Evolutionary conservation across 2,329 filamentous ascomycete genomes (phyloP).

Genomic region (Aspergillus uvarum): DNA sequence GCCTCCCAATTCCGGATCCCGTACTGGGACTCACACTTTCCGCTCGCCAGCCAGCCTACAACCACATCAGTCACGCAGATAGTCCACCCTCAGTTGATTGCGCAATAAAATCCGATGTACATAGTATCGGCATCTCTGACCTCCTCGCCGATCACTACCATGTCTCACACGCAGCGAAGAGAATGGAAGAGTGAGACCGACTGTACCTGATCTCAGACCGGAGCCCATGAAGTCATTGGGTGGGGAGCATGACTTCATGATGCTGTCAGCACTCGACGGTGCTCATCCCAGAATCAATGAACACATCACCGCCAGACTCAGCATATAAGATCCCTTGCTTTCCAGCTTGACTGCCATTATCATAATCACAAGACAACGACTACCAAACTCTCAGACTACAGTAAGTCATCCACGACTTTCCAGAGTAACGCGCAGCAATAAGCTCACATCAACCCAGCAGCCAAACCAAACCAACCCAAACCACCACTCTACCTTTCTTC

Average conservation of each 20-base stretch:
- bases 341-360: not conserved
- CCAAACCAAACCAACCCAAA: no score
- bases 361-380: not conserved
- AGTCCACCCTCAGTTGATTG: no score
- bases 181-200: not conserved
- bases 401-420: not conserved
- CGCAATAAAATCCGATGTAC: not conserved
- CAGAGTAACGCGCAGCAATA: no score
- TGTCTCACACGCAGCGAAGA: not conserved
- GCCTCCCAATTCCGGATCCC: not conserved
- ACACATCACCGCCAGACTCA: not conserved
- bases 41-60: no score
- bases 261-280: constrained; percentile 25
- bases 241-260: constrained; percentile 34
- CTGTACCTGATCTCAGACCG: constrained; percentile 2
- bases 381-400: not conserved
- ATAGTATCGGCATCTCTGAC: not conserved
- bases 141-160: not conserved
- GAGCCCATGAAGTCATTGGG: constrained; percentile 29
- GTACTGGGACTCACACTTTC: not conserved
- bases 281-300: constrained; percentile 8
- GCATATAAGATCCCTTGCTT: not conserved
- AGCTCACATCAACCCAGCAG: no score
- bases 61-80: no score
- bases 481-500: not conserved